A percentile compares a stretch with the other conserved stretches of the same genome.
Evolutionary conservation across 2,329 filamentous ascomycete genomes (phyloP).

Genomic region (Cephalotrichum gorgonifer): DNA sequence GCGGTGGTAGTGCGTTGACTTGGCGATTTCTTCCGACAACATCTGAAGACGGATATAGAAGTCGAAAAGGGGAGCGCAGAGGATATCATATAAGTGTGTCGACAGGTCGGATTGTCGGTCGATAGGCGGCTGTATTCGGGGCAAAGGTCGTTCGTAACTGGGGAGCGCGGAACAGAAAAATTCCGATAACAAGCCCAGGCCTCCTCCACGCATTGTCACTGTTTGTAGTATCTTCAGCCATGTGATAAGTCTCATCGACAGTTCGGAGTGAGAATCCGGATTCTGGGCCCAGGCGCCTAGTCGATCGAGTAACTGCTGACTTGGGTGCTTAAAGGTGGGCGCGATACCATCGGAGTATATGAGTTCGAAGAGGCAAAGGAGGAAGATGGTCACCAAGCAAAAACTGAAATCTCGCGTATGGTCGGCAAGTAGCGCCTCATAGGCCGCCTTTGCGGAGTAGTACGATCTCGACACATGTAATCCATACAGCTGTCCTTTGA

Average conservation of each 20-base stretch:
- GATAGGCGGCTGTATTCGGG: neutral
- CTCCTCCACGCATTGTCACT: constrained; percentile 10
- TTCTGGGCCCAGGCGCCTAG: constrained; percentile 3
- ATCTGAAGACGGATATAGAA: constrained; percentile 13
- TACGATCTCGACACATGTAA: constrained; percentile 8
- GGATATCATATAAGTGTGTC: constrained; percentile 8
- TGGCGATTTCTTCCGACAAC: constrained; percentile 10
- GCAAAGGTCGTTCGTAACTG: neutral
- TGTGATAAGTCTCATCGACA: constrained; percentile 5
- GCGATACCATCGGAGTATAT: constrained; percentile 4
- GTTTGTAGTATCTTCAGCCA: constrained; percentile 12
- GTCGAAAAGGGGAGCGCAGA: constrained; percentile 10
- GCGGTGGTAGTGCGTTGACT: constrained; percentile 14
- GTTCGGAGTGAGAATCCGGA: neutral
- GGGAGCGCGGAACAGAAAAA: constrained; percentile 6
- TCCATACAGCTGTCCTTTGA: constrained; percentile 7
- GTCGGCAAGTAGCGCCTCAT: constrained; percentile 2
- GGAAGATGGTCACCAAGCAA: constrained; percentile 5
- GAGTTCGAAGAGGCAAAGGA: constrained; percentile 10
- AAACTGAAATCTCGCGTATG: constrained; percentile 3
- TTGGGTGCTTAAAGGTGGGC: constrained; percentile 5
- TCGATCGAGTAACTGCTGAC: constrained; percentile 3
- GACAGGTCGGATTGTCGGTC: constrained; percentile 3
- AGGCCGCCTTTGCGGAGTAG: constrained; percentile 2
- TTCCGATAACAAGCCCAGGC: constrained; percentile 9